Percentiles rank a stretch among this genome's conserved stretches.
Evolutionary conservation across 2,329 filamentous ascomycete species (phyloP).

Genomic region (Ophiognomonia clavigignenti-juglandacearum): DNA sequence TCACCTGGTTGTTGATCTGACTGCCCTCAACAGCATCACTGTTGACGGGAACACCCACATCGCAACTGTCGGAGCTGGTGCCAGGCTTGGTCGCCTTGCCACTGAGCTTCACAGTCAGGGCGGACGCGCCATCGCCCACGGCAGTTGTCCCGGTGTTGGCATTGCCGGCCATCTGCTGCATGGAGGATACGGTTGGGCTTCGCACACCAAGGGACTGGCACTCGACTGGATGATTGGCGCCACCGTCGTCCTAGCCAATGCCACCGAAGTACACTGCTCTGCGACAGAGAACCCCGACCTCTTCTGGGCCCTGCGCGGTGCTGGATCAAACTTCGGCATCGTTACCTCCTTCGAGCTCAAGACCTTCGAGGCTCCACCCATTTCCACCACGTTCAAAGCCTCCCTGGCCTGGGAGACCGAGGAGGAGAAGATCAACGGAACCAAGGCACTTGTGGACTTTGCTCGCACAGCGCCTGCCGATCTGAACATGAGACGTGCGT

Average conservation of each 20-base stretch:
- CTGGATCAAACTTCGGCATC: conserved; percentile 34
- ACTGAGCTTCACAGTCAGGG: conserved; percentile 33
- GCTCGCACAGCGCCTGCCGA: conserved; percentile 31
- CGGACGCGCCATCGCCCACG: conserved; percentile 40
- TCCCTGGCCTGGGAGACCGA: conserved; percentile 24
- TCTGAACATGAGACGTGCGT: conserved; percentile 37
- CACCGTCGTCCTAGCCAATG: conserved; percentile 33
- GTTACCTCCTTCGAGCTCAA: conserved; percentile 34
- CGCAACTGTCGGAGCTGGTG: conserved; percentile 42
- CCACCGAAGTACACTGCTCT: conserved; percentile 28
- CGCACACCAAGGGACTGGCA: conserved; percentile 29
- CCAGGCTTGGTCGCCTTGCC: conserved; percentile 44
- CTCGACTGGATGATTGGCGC: conserved; percentile 32
- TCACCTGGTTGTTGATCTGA: conserved; percentile 41
- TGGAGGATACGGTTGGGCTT: conserved; percentile 34
- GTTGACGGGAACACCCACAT: conserved; percentile 34
- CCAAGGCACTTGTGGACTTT: conserved; percentile 26
- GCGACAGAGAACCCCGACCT: conserved; percentile 32
- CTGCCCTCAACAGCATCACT: conserved; percentile 37
- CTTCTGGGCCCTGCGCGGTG: conserved; percentile 38
- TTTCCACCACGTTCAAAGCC: conserved; percentile 27
- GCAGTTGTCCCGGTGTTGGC: conserved; percentile 46
- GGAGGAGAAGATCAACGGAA: conserved; percentile 21
- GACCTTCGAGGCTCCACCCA: conserved; percentile 32
- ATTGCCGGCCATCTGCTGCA: conserved; percentile 35